Percentiles rank a stretch among this genome's conserved stretches.
phyloP scores from a whole-genome alignment of 1,284 basidiomycete genomes.

The Leccinum variabile region DNA sequence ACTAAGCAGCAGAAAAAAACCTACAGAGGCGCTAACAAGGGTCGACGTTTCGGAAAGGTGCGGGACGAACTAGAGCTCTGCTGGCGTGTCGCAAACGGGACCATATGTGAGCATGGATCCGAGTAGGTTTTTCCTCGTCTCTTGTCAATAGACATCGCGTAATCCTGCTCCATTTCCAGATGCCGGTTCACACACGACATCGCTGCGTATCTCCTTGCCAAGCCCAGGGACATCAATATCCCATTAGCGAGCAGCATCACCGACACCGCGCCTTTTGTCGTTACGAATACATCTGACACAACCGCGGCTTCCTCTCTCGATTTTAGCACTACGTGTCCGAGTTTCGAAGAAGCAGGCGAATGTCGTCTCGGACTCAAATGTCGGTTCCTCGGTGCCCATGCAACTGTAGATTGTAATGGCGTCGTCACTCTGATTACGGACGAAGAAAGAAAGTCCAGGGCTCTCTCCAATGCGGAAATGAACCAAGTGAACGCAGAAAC shows the following conservation, averaged over 20 bases:
- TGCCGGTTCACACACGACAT: slow-evolving; percentile 87
- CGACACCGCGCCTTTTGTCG: slow-evolving; percentile 49
- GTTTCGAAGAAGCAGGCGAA: slow-evolving; percentile 72
- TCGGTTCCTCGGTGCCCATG: slow-evolving; percentile 83
- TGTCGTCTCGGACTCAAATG: slow-evolving; percentile 91
- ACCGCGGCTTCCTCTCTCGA: slow-evolving; percentile 42
- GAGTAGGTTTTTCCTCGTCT: slow-evolving; percentile 45
- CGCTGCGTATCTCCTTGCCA: slow-evolving; percentile 70
- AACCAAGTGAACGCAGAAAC: slow-evolving; percentile 67
- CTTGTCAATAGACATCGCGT: background rate
- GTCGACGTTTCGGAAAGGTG: slow-evolving; percentile 67
- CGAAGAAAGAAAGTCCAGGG: slow-evolving; percentile 55
- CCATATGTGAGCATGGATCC: slow-evolving; percentile 61
- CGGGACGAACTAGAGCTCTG: slow-evolving; percentile 76
- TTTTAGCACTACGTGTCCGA: slow-evolving; percentile 62
- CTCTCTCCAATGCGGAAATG: slow-evolving; percentile 62
- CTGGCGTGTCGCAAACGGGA: slow-evolving; percentile 66
- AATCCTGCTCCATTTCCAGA: slow-evolving; percentile 37
- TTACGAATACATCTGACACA: slow-evolving; percentile 3
- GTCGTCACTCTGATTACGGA: slow-evolving; percentile 48
- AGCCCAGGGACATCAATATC: slow-evolving; percentile 73
- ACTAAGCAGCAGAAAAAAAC: slow-evolving; percentile 69
- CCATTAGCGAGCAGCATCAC: slow-evolving; percentile 45
- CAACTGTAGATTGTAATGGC: slow-evolving; percentile 42
- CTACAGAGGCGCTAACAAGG: slow-evolving; percentile 77